These are phyloP conservation scores for Curvularia spicifera DNA, from an alignment of 2,329 filamentous ascomycete genomes.

Conservation along the genomic window DNA sequence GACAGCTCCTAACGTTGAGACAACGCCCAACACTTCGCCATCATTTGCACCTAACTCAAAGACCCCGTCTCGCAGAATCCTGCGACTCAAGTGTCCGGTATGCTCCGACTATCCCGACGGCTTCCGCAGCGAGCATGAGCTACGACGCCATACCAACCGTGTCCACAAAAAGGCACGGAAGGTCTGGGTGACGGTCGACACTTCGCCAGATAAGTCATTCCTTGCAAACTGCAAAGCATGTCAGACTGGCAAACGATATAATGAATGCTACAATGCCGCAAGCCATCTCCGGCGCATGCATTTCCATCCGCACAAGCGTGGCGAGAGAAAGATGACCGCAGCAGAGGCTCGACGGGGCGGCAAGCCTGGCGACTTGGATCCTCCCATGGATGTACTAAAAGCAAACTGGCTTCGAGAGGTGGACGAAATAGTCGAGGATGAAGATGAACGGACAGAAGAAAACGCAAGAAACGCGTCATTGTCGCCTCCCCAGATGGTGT, in stretches of 20 bases:
- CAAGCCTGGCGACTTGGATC: conserved; percentile 61
- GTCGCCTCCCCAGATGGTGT: conserved; percentile 26
- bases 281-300: conserved; percentile 88
- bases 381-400: conserved; percentile 67
- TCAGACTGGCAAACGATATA: conserved; percentile 76
- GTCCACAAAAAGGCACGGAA: conserved; percentile 69
- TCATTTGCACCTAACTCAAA: conserved; percentile 40
- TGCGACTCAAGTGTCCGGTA: conserved; percentile 60
- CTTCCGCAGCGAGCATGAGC: conserved; percentile 85
- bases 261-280: conserved; percentile 91
- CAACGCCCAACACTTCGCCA: conserved; percentile 41
- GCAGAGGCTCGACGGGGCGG: conserved; percentile 65
- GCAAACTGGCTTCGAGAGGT: conserved; percentile 64
- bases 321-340: conserved; percentile 60
- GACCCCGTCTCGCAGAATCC: conserved; percentile 40
- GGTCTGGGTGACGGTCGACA: conserved; percentile 70
- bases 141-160: conserved; percentile 60
- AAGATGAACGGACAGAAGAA: conserved; percentile 30
- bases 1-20: conserved; percentile 35
- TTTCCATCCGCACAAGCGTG: conserved; percentile 73
- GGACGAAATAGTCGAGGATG: conserved; percentile 52
- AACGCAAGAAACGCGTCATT: conserved; percentile 30
- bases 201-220: conserved; percentile 66
- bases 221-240: conserved; percentile 86
- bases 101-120: conserved; percentile 78